These are phyloP conservation scores for Proliferodiscus dingleyae DNA, from an alignment of 2,329 filamentous ascomycete genomes.

Conservation along the genomic window DNA sequence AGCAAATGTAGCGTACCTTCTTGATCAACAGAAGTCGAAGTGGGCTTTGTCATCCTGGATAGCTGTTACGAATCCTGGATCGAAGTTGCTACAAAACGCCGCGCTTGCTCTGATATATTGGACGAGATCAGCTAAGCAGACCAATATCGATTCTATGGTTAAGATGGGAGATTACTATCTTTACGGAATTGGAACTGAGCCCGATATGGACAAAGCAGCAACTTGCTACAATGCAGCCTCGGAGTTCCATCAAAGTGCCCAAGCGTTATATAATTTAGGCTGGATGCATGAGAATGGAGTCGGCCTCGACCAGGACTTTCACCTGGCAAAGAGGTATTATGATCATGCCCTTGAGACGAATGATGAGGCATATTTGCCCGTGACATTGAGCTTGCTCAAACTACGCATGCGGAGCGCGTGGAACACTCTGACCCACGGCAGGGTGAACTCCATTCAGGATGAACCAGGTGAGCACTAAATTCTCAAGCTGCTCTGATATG, in stretches of 20 bases:
- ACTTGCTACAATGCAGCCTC: conserved; percentile 90
- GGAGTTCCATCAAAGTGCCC: conserved; percentile 85
- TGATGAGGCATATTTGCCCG: conserved; percentile 87
- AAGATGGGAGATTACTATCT: conserved; percentile 99
- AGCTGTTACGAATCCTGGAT: conserved; percentile 31
- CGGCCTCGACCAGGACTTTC: conserved; percentile 89
- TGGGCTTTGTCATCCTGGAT: conserved; percentile 39
- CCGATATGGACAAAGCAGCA: conserved; percentile 79
- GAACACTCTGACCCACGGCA: conserved; percentile 89
- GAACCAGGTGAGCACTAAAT: conserved; percentile 63
- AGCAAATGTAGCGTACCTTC: conserved; percentile 66
- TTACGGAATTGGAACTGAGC: conserved; percentile 66
- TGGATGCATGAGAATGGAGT: conserved; percentile 99
- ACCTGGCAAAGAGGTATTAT: conserved; percentile 94
- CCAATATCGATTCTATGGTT: conserved; percentile 87
- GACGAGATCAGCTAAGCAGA: conserved; percentile 89
- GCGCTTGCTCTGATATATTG: conserved; percentile 70
- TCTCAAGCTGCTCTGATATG: background rate
- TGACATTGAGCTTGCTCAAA: conserved; percentile 82
- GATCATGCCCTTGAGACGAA: conserved; percentile 90
- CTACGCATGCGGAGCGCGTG: conserved; percentile 82
- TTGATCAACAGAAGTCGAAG: conserved; percentile 57
- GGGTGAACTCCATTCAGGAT: conserved; percentile 85
- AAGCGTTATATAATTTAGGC: conserved; percentile 93
- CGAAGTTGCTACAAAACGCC: conserved; percentile 49